Conservation (phyloP, 345 rosid species). For the Moricandia moricandioides region DNA sequence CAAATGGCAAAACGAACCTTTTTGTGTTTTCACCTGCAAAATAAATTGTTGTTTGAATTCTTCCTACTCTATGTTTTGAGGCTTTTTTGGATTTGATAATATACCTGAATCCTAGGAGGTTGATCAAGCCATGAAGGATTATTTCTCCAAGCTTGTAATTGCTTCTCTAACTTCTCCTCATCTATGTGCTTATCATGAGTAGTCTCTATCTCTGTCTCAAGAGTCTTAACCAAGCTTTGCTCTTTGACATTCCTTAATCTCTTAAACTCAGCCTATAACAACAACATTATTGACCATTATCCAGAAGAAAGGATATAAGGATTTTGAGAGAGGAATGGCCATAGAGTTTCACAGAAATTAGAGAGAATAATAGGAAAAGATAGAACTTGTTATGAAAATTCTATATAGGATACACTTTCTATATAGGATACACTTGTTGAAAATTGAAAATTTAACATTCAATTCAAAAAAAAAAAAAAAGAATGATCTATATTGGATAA, state of each 20-base stretch:
- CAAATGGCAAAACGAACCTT: conserved; percentile 34
- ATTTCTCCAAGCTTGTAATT: conserved; percentile 76
- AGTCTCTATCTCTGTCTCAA: conserved; percentile 13
- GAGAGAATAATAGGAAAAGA: too few relatives aligned
- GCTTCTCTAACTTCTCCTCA: conserved; percentile 46
- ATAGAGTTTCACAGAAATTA: too few relatives aligned
- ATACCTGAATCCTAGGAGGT: conserved; percentile 64
- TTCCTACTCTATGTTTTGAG: background rate
- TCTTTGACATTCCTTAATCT: conserved; percentile 37
- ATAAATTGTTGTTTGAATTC: conserved; percentile 6
- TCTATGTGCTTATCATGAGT: conserved; percentile 5
- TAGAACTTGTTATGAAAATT: too few relatives aligned
- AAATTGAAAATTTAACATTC: too few relatives aligned
- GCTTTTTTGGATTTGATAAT: background rate
- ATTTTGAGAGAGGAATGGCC: too few relatives aligned
- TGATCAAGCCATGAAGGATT: conserved; percentile 71
- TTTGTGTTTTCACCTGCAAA: conserved; percentile 52
- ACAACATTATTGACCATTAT: too few relatives aligned
- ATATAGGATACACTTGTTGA: too few relatives aligned
- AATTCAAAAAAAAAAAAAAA: background rate
- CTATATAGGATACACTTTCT: too few relatives aligned
- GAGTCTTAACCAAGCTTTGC: conserved; percentile 11
- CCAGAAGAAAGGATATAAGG: too few relatives aligned
- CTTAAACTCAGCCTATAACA: conserved; percentile 54
- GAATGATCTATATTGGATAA: background rate